A percentile compares a stretch with the other conserved stretches of the same genome.
phyloP scores from a whole-genome alignment of 2,329 filamentous ascomycete genomes.

The Botrytis tulipae region DNA sequence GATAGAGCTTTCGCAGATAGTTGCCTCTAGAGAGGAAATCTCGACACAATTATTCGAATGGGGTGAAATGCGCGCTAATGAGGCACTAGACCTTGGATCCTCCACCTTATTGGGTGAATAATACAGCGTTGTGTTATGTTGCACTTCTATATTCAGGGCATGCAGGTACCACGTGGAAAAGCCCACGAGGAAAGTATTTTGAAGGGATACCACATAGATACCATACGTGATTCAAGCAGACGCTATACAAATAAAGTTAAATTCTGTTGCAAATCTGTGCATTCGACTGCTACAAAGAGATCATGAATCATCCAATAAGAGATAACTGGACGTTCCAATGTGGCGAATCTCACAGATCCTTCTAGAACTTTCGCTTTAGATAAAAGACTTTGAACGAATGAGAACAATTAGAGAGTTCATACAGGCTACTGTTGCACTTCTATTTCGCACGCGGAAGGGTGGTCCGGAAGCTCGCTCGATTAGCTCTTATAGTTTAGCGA shows the following conservation, averaged over 20 bases:
- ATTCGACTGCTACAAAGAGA: neutral
- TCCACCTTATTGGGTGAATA: neutral
- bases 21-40: neutral
- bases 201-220: neutral
- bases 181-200: neutral
- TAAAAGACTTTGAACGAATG: neutral
- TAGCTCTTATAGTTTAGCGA: neutral
- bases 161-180: neutral
- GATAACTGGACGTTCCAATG: neutral
- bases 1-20: neutral
- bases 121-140: neutral
- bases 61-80: neutral
- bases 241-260: neutral
- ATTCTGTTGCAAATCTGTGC: neutral
- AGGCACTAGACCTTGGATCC: neutral
- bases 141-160: neutral
- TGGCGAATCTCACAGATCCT: neutral
- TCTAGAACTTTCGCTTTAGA: neutral
- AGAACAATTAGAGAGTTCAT: neutral
- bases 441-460: neutral
- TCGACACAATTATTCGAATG: neutral
- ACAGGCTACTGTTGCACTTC: neutral
- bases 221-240: neutral
- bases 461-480: neutral
- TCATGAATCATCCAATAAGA: neutral